Evolutionary conservation across 257 asterid genomes (phyloP).

Genomic region (Nicotiana noctiflora): DNA sequence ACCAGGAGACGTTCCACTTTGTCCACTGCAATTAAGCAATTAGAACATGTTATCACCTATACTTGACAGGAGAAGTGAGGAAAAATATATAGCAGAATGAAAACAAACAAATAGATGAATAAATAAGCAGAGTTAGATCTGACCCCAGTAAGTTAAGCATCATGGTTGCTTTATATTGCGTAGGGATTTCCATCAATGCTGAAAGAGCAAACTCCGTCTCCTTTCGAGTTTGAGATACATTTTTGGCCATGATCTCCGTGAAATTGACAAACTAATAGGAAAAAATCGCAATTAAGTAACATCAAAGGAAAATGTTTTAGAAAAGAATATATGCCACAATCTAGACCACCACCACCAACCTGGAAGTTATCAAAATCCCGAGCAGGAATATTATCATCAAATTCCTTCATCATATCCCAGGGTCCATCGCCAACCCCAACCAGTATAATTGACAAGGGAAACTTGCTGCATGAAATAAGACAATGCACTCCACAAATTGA

Average conservation of each 20-base stretch:
- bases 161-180: conserved; percentile 91
- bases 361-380: conserved; percentile 94
- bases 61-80: not conserved
- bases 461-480: conserved; percentile 51
- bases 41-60: not conserved
- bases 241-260: conserved; percentile 84
- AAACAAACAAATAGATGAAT: not conserved
- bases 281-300: not conserved
- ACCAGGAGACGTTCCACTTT: conserved; percentile 41
- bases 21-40: conserved; percentile 33
- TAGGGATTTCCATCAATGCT: conserved; percentile 90
- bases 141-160: conserved; percentile 84
- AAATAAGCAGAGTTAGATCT: not conserved
- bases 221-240: conserved; percentile 56
- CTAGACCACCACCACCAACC: conserved; percentile 30
- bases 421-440: conserved; percentile 99
- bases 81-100: not conserved
- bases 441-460: conserved; percentile 79
- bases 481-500: not conserved
- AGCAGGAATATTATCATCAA: conserved; percentile 93
- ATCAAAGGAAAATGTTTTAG: not conserved
- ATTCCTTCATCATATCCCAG: conserved; percentile 97
- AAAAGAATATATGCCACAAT: not conserved
- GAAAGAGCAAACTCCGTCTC: conserved; percentile 96
- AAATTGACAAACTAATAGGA: conserved; percentile 81